A percentile compares a stretch with the other conserved stretches of the same genome.
Conservation (phyloP, 1,284 basidiomycete species). For the Cryptococcus sp. region DNA sequence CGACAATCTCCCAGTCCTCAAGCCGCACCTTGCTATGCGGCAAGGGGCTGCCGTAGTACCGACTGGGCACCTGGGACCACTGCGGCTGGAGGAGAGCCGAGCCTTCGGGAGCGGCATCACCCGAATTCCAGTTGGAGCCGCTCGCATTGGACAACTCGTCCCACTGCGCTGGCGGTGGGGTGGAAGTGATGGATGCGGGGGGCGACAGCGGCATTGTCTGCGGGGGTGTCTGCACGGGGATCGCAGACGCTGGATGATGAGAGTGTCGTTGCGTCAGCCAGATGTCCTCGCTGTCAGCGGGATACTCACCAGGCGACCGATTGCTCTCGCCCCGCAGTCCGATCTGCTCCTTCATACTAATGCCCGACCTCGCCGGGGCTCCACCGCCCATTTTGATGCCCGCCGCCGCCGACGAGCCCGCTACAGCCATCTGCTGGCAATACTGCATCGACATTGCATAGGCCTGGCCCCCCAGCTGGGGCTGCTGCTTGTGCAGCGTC, state of each 20-base stretch:
- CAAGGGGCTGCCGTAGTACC: not conserved
- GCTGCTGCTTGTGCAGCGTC: not conserved
- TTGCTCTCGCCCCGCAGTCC: slow-evolving; percentile 2
- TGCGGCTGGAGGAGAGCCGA: slow-evolving; percentile 8
- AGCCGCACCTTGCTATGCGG: slow-evolving; percentile 30
- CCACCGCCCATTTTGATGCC: not conserved
- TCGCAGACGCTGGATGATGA: not conserved
- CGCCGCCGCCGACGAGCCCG: not conserved
- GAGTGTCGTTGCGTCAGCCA: not conserved
- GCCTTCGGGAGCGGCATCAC: slow-evolving; percentile 21
- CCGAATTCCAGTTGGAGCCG: slow-evolving; percentile 20
- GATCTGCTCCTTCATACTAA: not conserved
- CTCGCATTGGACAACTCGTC: slow-evolving; percentile 22
- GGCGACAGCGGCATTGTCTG: slow-evolving; percentile 33
- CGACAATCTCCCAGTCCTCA: slow-evolving; percentile 50
- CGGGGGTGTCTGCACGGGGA: not conserved
- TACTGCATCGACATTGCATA: slow-evolving; percentile 2
- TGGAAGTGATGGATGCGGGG: slow-evolving; percentile 38
- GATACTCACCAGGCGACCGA: not conserved
- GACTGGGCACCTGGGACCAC: slow-evolving; percentile 17
- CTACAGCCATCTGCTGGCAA: slow-evolving; percentile 6
- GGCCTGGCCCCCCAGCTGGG: not conserved
- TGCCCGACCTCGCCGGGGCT: not conserved
- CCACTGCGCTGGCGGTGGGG: slow-evolving; percentile 33
- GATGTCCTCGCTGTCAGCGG: not conserved